Conservation (phyloP, 768 basidiomycete species). For the Pulveroboletus sp. region DNA sequence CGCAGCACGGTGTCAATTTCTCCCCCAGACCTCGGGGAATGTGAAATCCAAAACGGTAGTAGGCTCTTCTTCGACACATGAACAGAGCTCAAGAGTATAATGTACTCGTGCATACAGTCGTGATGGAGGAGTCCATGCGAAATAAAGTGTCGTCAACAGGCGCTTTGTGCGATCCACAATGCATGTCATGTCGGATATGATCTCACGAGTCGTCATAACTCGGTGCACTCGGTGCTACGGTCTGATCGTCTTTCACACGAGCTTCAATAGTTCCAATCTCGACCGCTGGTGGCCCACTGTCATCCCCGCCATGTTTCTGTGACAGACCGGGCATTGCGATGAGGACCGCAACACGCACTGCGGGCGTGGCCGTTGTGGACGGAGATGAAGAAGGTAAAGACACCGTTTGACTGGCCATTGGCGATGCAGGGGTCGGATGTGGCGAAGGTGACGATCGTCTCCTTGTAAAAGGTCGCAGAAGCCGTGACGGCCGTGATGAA, state of each 20-base stretch:
- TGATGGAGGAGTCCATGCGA: background rate
- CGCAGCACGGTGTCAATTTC: too few relatives aligned
- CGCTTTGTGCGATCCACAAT: background rate
- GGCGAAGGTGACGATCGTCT: conserved; percentile 13
- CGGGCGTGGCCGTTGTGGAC: conserved; percentile 9
- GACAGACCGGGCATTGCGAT: conserved; percentile 39
- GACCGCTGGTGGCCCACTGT: conserved; percentile 27
- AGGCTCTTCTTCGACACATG: background rate
- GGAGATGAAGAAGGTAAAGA: conserved; percentile 10
- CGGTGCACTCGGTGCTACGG: background rate
- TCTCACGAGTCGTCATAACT: background rate
- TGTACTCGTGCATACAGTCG: background rate
- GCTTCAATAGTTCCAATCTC: conserved; percentile 32
- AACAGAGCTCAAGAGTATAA: conserved; percentile 1
- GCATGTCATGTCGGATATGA: background rate
- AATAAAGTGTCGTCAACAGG: too few relatives aligned
- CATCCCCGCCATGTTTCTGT: conserved; percentile 13
- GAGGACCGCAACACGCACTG: conserved; percentile 38
- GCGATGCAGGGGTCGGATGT: conserved; percentile 4
- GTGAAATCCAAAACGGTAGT: background rate
- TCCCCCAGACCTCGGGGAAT: too few relatives aligned
- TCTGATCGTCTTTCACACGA: conserved; percentile 2
- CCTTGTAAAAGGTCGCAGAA: conserved; percentile 16
- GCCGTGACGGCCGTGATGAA: conserved; percentile 9
- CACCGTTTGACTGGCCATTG: background rate